phyloP scores from a whole-genome alignment of 140 eudicot genomes.

The Erigeron philadelphicus region DNA sequence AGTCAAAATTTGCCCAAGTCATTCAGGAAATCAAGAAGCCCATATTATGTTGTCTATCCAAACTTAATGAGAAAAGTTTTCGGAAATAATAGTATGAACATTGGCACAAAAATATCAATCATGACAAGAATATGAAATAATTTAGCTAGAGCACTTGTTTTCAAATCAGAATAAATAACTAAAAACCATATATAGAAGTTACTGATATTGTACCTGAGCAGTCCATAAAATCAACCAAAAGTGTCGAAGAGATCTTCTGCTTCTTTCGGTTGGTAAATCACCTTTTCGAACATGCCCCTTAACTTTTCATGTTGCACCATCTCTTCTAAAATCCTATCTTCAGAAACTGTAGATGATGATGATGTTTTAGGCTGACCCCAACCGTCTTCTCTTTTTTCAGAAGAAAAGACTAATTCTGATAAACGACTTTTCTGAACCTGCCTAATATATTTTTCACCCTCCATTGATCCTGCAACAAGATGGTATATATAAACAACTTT shows the following conservation, averaged over 20 bases:
- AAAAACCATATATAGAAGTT: background rate
- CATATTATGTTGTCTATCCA: background rate
- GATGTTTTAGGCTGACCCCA: background rate
- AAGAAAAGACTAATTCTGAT: conserved; percentile 47
- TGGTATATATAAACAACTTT: conserved; percentile 54
- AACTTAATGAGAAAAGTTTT: background rate
- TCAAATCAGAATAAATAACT: background rate
- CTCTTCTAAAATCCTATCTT: conserved; percentile 45
- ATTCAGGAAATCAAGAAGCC: background rate
- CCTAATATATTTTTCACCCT: conserved; percentile 38
- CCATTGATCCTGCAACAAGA: conserved; percentile 46
- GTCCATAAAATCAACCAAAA: conserved; percentile 12
- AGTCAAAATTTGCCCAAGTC: background rate
- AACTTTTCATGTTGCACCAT: conserved; percentile 41
- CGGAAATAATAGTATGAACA: background rate
- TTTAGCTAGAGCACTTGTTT: background rate
- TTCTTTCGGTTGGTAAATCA: conserved; percentile 49
- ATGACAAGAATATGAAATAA: background rate
- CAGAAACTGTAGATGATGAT: conserved; percentile 17
- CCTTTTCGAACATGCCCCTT: conserved; percentile 39
- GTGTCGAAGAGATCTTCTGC: conserved; percentile 38
- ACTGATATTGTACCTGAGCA: background rate
- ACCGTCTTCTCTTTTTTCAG: conserved; percentile 15
- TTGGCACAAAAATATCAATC: background rate
- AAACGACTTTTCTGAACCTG: conserved; percentile 47